Evolutionary conservation across 208 protist genomes (phyloP).

Genomic region (Angomonas ambiguus): DNA sequence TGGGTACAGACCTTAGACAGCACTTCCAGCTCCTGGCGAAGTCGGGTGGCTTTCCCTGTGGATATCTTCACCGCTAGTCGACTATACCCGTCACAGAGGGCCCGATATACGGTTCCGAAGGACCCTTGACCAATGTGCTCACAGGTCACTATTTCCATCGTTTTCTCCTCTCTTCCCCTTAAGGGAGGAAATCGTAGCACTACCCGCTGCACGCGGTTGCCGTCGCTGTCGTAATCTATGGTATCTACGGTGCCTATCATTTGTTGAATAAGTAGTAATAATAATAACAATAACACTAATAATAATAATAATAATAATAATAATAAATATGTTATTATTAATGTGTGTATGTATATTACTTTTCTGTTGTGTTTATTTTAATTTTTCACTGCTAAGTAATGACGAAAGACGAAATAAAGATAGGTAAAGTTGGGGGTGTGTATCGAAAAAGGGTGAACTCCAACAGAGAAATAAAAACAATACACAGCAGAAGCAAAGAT

Average conservation of each 20-base stretch:
- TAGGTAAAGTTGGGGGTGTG: too few relatives aligned
- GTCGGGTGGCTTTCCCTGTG: constrained; percentile 71
- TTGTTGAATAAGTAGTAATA: background rate
- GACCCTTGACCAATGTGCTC: constrained; percentile 86
- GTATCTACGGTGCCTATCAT: constrained; percentile 80
- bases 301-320: background rate
- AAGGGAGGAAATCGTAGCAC: constrained; percentile 55
- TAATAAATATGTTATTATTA: constrained; percentile 2
- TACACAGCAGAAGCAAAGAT: too few relatives aligned
- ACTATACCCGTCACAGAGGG: constrained; percentile 56
- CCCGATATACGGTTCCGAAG: constrained; percentile 87
- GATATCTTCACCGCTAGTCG: constrained; percentile 80
- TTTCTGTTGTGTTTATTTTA: too few relatives aligned
- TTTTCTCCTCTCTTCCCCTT: constrained; percentile 23
- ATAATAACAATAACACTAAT: background rate
- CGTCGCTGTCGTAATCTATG: constrained; percentile 64
- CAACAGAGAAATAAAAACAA: too few relatives aligned
- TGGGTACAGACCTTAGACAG: constrained; percentile 81
- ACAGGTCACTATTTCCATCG: constrained; percentile 49
- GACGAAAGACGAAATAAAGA: too few relatives aligned
- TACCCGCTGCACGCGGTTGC: constrained; percentile 57
- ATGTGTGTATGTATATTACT: too few relatives aligned
- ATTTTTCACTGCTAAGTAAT: too few relatives aligned
- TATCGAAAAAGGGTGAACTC: too few relatives aligned
- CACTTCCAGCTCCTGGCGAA: constrained; percentile 78